Evolutionary conservation across 495 filamentous ascomycete species (phyloP).

Genomic region (Terfezia boudieri): DNA sequence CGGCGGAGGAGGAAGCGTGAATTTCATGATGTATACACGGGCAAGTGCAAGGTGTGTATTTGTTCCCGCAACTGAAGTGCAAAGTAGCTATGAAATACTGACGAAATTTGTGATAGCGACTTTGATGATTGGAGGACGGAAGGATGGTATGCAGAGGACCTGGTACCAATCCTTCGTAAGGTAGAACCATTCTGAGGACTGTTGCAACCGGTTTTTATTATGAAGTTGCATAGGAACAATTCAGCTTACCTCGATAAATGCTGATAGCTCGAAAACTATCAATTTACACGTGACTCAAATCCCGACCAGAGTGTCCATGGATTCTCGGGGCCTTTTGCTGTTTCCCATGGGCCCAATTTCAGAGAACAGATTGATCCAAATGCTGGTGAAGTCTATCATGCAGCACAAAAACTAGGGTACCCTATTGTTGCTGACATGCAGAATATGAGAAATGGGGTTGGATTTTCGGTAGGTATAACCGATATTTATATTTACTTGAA

Average conservation of each 20-base stretch:
- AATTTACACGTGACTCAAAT: slow-evolving; percentile 7
- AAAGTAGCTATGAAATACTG: not conserved
- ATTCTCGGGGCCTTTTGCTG: slow-evolving; percentile 26
- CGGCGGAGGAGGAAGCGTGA: slow-evolving; percentile 37
- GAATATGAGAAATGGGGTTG: slow-evolving; percentile 22
- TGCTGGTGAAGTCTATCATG: slow-evolving; percentile 21
- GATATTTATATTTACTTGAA: too few species aligned
- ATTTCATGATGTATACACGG: slow-evolving; percentile 34
- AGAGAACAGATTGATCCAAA: slow-evolving; percentile 9
- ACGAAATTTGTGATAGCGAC: slow-evolving; percentile 12
- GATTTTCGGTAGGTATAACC: slow-evolving; percentile 13
- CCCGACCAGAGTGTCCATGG: slow-evolving; percentile 21
- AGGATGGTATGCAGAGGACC: slow-evolving; percentile 30
- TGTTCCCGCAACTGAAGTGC: not conserved
- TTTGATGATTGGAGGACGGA: slow-evolving; percentile 30
- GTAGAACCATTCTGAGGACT: slow-evolving; percentile 15
- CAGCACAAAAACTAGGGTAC: slow-evolving; percentile 24
- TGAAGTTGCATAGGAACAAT: not conserved
- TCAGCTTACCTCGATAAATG: not conserved
- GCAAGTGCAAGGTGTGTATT: slow-evolving; percentile 15
- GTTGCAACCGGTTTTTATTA: not conserved
- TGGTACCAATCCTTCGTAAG: slow-evolving; percentile 32
- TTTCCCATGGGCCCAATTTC: slow-evolving; percentile 24
- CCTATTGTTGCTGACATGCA: slow-evolving; percentile 25
- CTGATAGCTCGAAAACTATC: not conserved